Evolutionary conservation across 176 grass and related monocot genomes (phyloP).

Genomic region (Eleusine coracana): DNA sequence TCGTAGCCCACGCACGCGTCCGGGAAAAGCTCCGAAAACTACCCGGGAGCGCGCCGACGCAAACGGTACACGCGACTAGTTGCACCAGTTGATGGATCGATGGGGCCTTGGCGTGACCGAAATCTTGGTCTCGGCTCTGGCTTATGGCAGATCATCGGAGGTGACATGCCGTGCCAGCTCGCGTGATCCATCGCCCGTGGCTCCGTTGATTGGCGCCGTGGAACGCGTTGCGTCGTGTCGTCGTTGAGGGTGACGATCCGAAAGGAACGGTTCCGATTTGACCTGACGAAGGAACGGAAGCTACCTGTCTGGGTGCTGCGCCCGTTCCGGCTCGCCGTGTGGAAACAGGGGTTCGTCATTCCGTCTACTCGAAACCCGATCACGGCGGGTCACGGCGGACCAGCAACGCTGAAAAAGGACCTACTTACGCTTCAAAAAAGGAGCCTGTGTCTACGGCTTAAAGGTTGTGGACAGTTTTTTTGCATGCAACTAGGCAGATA

Average conservation of each 20-base stretch:
- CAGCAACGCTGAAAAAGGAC: too few species aligned
- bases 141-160: not conserved
- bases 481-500: not conserved
- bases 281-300: not conserved
- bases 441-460: not conserved
- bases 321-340: not conserved
- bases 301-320: not conserved
- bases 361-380: not conserved
- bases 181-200: not conserved
- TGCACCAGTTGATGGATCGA: not conserved
- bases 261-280: slow-evolving; percentile 11
- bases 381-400: too few species aligned
- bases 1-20: too few species aligned
- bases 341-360: not conserved
- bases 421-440: too few species aligned
- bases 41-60: slow-evolving; percentile 18
- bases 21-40: not conserved
- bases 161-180: slow-evolving; percentile 22
- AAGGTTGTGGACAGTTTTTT: not conserved
- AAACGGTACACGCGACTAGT: slow-evolving; percentile 5
- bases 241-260: not conserved
- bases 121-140: slow-evolving; percentile 20
- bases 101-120: not conserved
- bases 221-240: not conserved
- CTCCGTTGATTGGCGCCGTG: not conserved